These are phyloP conservation scores for Ganoderma meredithae DNA, from an alignment of 1,284 basidiomycete species.

Conservation along the genomic window DNA sequence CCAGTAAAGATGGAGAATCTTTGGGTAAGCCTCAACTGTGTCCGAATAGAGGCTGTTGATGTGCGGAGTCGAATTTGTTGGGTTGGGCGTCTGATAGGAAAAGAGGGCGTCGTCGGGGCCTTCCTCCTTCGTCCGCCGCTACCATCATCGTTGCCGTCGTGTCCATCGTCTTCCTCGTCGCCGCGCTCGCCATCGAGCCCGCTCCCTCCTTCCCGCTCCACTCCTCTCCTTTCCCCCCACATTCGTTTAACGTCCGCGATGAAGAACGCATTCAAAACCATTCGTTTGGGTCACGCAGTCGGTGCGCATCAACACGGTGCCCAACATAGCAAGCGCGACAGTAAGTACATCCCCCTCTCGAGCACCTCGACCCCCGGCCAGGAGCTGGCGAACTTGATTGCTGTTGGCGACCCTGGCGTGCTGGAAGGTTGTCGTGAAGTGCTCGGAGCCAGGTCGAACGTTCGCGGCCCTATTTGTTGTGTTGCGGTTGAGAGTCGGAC, in stretches of 20 bases:
- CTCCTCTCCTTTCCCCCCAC: slow-evolving; percentile 13
- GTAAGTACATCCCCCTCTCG: slow-evolving; percentile 22
- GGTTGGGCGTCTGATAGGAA: not conserved
- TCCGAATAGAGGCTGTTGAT: not conserved
- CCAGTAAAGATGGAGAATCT: not conserved
- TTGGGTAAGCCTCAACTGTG: not conserved
- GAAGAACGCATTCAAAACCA: slow-evolving; percentile 32
- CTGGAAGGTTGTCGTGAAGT: not conserved
- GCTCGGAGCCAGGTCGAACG: not conserved
- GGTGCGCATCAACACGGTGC: slow-evolving; percentile 17
- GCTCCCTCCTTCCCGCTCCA: slow-evolving; percentile 12
- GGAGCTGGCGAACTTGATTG: not conserved
- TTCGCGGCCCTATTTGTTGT: not conserved
- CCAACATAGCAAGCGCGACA: slow-evolving; percentile 30
- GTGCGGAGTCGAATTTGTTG: slow-evolving; percentile 3
- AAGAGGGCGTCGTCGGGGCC: not conserved
- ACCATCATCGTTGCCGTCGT: slow-evolving; percentile 18
- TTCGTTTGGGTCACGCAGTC: slow-evolving; percentile 32
- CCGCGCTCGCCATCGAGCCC: slow-evolving; percentile 18
- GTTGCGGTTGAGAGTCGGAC: not conserved
- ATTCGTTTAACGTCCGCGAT: slow-evolving; percentile 26
- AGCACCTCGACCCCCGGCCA: not conserved
- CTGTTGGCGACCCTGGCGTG: not conserved
- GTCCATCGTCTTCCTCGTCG: slow-evolving; percentile 18
- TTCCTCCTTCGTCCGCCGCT: slow-evolving; percentile 7